Conservation (phyloP, 2,329 filamentous ascomycete genomes). For the Calonectria naviculata region DNA sequence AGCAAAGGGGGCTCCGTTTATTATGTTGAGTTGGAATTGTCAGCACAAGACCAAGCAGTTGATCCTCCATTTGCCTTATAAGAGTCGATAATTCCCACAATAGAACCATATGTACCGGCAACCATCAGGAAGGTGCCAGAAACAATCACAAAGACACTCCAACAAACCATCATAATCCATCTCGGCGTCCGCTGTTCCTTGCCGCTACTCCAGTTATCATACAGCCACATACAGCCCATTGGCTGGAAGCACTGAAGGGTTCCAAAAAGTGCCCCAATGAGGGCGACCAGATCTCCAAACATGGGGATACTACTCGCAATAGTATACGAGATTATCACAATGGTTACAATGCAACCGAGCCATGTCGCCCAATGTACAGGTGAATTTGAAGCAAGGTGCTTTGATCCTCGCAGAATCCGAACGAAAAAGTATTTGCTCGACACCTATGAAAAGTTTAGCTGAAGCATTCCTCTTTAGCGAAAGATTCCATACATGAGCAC, state of each 20-base stretch:
- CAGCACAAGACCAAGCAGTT: conserved; percentile 44
- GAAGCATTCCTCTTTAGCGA: background rate
- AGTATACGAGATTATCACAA: conserved; percentile 32
- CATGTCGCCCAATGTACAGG: conserved; percentile 5
- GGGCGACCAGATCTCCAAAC: conserved; percentile 29
- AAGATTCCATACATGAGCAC: conserved; percentile 29
- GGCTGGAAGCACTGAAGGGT: conserved; percentile 37
- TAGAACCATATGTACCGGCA: conserved; percentile 11
- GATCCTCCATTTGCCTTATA: conserved; percentile 48
- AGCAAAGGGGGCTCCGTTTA: too few species aligned
- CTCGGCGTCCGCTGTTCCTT: background rate
- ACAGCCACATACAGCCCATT: conserved; percentile 37
- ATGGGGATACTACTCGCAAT: conserved; percentile 36
- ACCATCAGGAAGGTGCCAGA: conserved; percentile 11
- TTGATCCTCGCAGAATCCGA: conserved; percentile 3
- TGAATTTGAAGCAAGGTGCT: conserved; percentile 10
- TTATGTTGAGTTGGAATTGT: background rate
- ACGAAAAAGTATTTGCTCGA: conserved; percentile 13
- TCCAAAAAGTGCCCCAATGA: conserved; percentile 38
- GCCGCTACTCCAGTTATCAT: conserved; percentile 29
- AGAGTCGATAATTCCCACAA: conserved; percentile 26
- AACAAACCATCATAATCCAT: conserved; percentile 30
- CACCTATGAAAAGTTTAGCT: background rate
- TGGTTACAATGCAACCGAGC: conserved; percentile 26
- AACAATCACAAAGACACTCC: conserved; percentile 29